Percentiles rank a stretch among this genome's conserved stretches.
These are phyloP conservation scores for Phlyctochytrium arcticum DNA, from an alignment of 192 early-diverging fungal species.

Conservation along the genomic window DNA sequence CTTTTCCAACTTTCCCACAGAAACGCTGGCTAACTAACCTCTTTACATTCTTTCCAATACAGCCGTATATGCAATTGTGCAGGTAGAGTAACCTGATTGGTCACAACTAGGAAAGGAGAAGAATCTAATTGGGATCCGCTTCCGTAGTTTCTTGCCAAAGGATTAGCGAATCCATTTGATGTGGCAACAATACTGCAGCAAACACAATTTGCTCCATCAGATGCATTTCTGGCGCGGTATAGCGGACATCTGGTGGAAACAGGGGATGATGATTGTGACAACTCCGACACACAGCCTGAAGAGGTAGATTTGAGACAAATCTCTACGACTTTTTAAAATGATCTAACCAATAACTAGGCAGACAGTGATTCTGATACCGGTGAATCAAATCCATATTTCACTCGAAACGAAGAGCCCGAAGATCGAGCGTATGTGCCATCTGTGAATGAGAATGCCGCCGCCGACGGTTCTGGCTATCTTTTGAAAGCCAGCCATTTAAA, in stretches of 20 bases:
- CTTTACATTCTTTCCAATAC: not conserved
- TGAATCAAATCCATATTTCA: no score
- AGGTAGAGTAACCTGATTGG: not conserved
- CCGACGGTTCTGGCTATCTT: constrained; percentile 46
- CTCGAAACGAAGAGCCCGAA: not conserved
- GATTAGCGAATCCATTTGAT: constrained; percentile 28
- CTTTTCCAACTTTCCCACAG: not conserved
- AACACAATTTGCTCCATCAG: constrained; percentile 35
- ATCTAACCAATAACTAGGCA: no score
- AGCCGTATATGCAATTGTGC: constrained; percentile 15
- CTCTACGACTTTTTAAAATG: no score
- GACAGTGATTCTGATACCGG: no score
- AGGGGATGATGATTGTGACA: not conserved
- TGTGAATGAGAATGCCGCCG: not conserved
- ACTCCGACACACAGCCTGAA: not conserved
- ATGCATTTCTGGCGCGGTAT: constrained; percentile 24
- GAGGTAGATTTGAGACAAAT: no score
- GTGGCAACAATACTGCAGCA: constrained; percentile 32
- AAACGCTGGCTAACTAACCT: not conserved
- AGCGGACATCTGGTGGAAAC: not conserved
- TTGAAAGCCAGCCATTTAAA: constrained; percentile 19
- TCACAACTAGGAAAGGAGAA: not conserved
- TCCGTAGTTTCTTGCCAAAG: constrained; percentile 16
- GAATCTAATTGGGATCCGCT: not conserved
- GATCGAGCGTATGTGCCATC: no score